These are phyloP conservation scores for Aureobasidium sp. DNA, from an alignment of 2,329 filamentous ascomycete species.

Conservation along the genomic window DNA sequence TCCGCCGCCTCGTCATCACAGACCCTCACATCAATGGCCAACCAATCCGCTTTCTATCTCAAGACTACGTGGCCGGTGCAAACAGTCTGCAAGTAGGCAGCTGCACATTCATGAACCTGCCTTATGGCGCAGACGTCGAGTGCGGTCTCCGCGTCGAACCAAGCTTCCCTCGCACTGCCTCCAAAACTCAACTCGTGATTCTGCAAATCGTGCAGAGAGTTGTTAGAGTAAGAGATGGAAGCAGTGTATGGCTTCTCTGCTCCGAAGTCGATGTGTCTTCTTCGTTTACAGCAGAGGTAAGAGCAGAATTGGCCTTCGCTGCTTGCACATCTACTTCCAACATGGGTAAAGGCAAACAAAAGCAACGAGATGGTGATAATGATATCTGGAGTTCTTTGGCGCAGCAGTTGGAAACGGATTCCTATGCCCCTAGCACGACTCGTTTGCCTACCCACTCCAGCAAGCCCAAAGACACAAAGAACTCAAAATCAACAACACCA, in stretches of 20 bases:
- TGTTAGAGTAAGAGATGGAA: constrained; percentile 24
- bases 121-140: constrained; percentile 24
- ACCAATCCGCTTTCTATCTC: constrained; percentile 24
- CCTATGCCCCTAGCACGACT: background rate
- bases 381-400: background rate
- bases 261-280: constrained; percentile 26
- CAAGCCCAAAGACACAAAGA: background rate
- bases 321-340: background rate
- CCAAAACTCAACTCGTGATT: constrained; percentile 18
- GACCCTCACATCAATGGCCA: constrained; percentile 25
- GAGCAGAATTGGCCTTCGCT: background rate
- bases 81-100: constrained; percentile 21
- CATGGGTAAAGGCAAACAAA: background rate
- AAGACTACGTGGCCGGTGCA: constrained; percentile 19
- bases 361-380: background rate
- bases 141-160: constrained; percentile 24
- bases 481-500: background rate
- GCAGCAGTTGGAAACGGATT: background rate
- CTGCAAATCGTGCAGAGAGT: constrained; percentile 25
- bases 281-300: background rate
- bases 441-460: background rate
- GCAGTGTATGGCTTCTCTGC: constrained; percentile 22
- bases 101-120: constrained; percentile 25
- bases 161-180: background rate
- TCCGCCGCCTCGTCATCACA: constrained; percentile 20